Percentiles rank a stretch among this genome's conserved stretches.
These are phyloP conservation scores for Kokia cookei DNA, from an alignment of 441 rosid genomes.

Conservation along the genomic window DNA sequence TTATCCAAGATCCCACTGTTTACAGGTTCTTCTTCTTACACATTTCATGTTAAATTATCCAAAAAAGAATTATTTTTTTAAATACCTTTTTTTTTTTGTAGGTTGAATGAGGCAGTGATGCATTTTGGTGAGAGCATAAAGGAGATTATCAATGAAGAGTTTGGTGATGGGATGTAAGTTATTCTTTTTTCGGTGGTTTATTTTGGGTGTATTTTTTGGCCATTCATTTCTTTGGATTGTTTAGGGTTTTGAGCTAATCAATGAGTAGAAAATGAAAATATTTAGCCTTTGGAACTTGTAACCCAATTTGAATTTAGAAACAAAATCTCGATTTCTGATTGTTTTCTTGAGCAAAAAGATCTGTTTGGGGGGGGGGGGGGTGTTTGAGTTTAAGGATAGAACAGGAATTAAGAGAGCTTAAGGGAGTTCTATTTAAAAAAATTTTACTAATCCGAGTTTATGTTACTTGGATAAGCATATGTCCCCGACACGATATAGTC, in stretches of 20 bases:
- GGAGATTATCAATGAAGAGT: constrained; percentile 91
- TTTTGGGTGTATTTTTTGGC: background rate
- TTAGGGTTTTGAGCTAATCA: background rate
- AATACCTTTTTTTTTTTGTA: constrained; percentile 4
- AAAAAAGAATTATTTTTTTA: background rate
- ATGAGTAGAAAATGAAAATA: background rate
- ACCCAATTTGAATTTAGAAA: background rate
- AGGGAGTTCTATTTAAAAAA: background rate
- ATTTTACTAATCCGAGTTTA: background rate
- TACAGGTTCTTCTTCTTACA: constrained; percentile 43
- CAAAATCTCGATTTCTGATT: background rate
- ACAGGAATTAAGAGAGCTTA: background rate
- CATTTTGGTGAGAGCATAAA: constrained; percentile 96
- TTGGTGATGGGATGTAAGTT: constrained; percentile 91
- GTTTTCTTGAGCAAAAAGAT: background rate
- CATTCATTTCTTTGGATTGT: background rate
- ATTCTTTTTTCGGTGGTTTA: background rate
- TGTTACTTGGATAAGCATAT: no score
- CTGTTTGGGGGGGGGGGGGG: background rate
- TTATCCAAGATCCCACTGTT: constrained; percentile 76
- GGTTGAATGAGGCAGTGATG: constrained; percentile 95
- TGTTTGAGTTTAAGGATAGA: background rate
- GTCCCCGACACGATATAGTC: background rate
- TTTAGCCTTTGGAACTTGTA: background rate
- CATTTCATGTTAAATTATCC: background rate